Base-by-base conservation (phyloP, 495 filamentous ascomycete species). In the Astrocystis sublimbata region DNA sequence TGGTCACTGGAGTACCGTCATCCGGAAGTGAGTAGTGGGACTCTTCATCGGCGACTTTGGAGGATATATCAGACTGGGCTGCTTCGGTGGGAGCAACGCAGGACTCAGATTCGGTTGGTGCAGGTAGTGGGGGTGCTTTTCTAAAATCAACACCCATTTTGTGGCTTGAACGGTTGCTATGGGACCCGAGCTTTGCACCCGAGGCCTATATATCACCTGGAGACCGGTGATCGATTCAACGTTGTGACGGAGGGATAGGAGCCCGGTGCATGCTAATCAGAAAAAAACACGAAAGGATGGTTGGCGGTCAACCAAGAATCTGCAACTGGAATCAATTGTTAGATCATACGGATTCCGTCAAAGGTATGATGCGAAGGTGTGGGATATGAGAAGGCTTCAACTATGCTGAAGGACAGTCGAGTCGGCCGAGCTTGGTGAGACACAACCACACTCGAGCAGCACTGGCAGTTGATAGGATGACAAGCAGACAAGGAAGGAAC, bases 1-100 rank as follows among this genome's bases (percentile, higher is more conserved):
- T 93, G 54, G 90, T 97, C 66, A 98, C 84, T 40, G 91, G 90
- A 62, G 90, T 92, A 69, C 94, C 96, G 86, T 99, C 93, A 75
- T 96, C 93, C 24, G 92, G 94, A 58, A 99, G 86, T 47, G 90
- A 93, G 78, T 96, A 97, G 56, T 90, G 78, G 9, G 81, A 83
- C 1, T 69, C 66, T 46, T 82, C 79, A 68, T 89, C 88, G 72
- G 89, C 92, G 74, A 89, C 86, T 68, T 87, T 90, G 65, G n/a
- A n/a, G n/a, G 86, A 92, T 70, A 93, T 78, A 78, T 96, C 92
- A 76, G 85, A 88, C 46, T 80, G 79, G 59, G 81, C 83, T 56
- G 82, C 71, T 73, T 88, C 89, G 63, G 81, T 84, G 50, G 81
- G 79, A 24, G 79, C 77, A 23, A 74, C 74, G 38, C 80, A 76